Evolutionary conservation across 2,329 filamentous ascomycete genomes (phyloP).

Genomic region (Chalaropsis thielavioides): DNA sequence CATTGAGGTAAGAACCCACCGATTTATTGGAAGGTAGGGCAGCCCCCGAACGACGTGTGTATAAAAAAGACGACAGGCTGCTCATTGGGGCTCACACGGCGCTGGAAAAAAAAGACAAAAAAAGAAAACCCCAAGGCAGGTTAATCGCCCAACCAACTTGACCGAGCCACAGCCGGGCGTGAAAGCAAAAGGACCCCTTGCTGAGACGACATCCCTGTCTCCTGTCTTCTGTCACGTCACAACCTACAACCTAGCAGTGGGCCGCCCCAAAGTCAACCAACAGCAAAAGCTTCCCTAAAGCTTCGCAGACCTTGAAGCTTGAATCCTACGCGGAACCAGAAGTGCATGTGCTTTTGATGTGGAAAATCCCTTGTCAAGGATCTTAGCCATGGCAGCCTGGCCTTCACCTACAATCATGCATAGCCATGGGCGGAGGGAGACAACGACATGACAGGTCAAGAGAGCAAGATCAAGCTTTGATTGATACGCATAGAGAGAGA

Average conservation of each 20-base stretch:
- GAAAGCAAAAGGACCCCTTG: too few species aligned
- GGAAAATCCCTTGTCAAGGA: neutral
- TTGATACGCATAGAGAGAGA: neutral
- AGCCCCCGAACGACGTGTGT: too few species aligned
- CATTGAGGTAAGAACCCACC: neutral
- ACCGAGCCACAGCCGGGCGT: neutral
- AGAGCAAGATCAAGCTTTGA: neutral
- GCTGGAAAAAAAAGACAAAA: too few species aligned
- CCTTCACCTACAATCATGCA: neutral
- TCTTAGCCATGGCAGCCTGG: neutral
- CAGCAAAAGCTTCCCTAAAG: neutral
- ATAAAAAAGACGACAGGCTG: too few species aligned
- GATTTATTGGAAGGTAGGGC: too few species aligned
- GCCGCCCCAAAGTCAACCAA: neutral
- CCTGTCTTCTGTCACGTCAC: neutral
- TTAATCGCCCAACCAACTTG: neutral
- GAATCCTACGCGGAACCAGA: neutral
- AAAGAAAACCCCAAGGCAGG: neutral
- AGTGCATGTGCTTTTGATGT: neutral
- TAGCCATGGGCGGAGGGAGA: neutral
- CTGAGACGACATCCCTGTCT: neutral
- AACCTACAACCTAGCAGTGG: neutral
- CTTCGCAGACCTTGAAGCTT: neutral
- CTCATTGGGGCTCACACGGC: too few species aligned
- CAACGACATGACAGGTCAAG: neutral